phyloP scores from a whole-genome alignment of 1,139 yeast genomes.

The Candida tunisiensis region DNA sequence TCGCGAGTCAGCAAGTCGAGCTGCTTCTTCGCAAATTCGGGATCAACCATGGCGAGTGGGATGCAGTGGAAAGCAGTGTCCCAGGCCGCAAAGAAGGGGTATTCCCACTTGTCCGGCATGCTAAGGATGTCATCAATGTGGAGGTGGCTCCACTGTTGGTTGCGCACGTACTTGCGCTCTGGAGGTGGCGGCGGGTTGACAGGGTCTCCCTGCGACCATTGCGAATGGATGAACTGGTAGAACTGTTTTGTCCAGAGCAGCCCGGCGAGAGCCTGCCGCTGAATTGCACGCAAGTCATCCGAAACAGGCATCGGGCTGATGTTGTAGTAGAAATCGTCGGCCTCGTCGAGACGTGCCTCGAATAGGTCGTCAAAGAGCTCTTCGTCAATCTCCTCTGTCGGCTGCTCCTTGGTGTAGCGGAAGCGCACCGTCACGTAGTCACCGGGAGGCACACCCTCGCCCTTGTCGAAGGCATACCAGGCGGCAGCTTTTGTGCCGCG shows the following conservation, averaged over 20 bases:
- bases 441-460: slow-evolving; percentile 71
- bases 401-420: slow-evolving; percentile 34
- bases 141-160: slow-evolving; percentile 79
- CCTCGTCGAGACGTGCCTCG: slow-evolving; percentile 68
- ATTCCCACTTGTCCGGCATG: slow-evolving; percentile 94
- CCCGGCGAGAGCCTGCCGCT: slow-evolving; percentile 92
- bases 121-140: slow-evolving; percentile 82
- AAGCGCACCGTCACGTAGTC: slow-evolving; percentile 83
- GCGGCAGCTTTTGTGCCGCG: slow-evolving; percentile 69
- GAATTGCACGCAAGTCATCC: slow-evolving; percentile 69
- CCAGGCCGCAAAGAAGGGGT: slow-evolving; percentile 97
- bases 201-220: slow-evolving; percentile 87
- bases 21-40: slow-evolving; percentile 84
- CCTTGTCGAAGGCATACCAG: slow-evolving; percentile 62
- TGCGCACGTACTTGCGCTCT: slow-evolving; percentile 71
- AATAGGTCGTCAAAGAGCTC: slow-evolving; percentile 60
- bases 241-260: slow-evolving; percentile 91
- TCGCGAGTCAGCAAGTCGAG: slow-evolving; percentile 78
- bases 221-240: slow-evolving; percentile 72
- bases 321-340: slow-evolving; percentile 89
- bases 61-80: slow-evolving; percentile 94
- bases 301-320: slow-evolving; percentile 75
- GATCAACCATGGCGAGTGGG: slow-evolving; percentile 90
- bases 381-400: slow-evolving; percentile 36
- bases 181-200: slow-evolving; percentile 56